These are phyloP conservation scores for Colletotrichum nymphaeae DNA, from an alignment of 2,329 filamentous ascomycete species.

Conservation along the genomic window DNA sequence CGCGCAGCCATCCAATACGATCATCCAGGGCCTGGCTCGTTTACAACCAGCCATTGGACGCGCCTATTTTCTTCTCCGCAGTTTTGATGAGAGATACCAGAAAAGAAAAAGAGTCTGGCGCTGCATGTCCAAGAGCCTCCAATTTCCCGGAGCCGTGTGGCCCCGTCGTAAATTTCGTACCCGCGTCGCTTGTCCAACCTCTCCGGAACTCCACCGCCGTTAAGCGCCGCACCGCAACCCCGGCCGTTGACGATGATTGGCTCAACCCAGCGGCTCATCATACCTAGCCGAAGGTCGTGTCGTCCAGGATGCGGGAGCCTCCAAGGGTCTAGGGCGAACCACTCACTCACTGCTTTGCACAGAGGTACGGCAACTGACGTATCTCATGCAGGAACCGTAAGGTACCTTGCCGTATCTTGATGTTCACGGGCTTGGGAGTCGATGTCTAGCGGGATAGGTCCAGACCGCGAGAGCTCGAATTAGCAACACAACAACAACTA, in stretches of 20 bases:
- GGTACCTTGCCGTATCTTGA: neutral
- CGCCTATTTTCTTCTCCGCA: slow-evolving; percentile 6
- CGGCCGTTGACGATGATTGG: slow-evolving; percentile 28
- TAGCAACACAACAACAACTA: slow-evolving; percentile 32
- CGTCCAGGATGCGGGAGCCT: neutral
- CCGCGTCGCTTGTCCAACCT: slow-evolving; percentile 33
- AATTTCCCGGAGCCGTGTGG: neutral
- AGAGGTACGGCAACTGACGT: neutral
- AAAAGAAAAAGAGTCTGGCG: neutral
- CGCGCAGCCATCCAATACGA: slow-evolving; percentile 6
- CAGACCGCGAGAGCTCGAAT: slow-evolving; percentile 28
- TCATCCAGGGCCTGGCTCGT: no score
- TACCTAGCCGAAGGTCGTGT: slow-evolving; percentile 17
- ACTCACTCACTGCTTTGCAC: neutral
- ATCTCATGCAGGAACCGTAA: neutral
- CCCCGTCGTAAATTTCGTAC: neutral
- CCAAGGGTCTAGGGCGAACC: neutral
- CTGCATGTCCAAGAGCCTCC: neutral
- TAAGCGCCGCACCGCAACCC: slow-evolving; percentile 28
- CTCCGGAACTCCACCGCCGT: slow-evolving; percentile 14
- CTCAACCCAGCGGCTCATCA: slow-evolving; percentile 30
- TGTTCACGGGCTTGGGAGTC: neutral
- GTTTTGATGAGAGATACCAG: neutral
- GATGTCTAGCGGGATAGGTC: neutral
- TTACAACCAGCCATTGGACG: slow-evolving; percentile 7